Percentiles rank a stretch among this genome's conserved stretches.
Evolutionary conservation across 768 basidiomycete genomes (phyloP).

Genomic region (Tulasnella sp.): DNA sequence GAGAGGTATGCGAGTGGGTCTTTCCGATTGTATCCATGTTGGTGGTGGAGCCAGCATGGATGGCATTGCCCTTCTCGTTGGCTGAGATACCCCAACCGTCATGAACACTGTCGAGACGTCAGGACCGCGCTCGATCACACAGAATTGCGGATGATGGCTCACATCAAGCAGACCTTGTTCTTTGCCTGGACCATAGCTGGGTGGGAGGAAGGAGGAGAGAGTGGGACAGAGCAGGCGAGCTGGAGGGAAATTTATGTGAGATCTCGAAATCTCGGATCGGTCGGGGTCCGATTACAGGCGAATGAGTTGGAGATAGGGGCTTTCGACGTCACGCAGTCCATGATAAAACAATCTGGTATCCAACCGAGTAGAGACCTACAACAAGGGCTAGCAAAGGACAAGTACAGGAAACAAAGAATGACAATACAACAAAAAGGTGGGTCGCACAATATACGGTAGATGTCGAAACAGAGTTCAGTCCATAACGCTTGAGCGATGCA

Average conservation of each 20-base stretch:
- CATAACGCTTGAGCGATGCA: too few relatives aligned
- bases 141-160: conserved; percentile 23
- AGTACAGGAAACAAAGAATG: too few relatives aligned
- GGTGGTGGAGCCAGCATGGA: conserved; percentile 68
- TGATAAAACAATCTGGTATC: too few relatives aligned
- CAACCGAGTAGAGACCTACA: too few relatives aligned
- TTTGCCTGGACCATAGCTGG: conserved; percentile 41
- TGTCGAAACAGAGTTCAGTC: too few relatives aligned
- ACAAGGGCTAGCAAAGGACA: too few relatives aligned
- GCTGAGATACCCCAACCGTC: conserved; percentile 82
- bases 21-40: conserved; percentile 83
- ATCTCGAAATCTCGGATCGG: neutral
- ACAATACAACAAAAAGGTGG: too few relatives aligned
- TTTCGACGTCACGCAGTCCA: neutral
- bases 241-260: neutral
- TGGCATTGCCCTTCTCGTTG: conserved; percentile 69
- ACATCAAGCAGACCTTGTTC: conserved; percentile 90
- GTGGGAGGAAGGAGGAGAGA: neutral
- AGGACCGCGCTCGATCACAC: neutral
- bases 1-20: conserved; percentile 54
- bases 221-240: neutral
- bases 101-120: conserved; percentile 50
- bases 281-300: neutral
- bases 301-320: conserved; percentile 9
- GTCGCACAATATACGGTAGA: too few relatives aligned